Evolutionary conservation across 2,329 filamentous ascomycete species (phyloP).

Genomic region (Nannizziopsis barbatae): DNA sequence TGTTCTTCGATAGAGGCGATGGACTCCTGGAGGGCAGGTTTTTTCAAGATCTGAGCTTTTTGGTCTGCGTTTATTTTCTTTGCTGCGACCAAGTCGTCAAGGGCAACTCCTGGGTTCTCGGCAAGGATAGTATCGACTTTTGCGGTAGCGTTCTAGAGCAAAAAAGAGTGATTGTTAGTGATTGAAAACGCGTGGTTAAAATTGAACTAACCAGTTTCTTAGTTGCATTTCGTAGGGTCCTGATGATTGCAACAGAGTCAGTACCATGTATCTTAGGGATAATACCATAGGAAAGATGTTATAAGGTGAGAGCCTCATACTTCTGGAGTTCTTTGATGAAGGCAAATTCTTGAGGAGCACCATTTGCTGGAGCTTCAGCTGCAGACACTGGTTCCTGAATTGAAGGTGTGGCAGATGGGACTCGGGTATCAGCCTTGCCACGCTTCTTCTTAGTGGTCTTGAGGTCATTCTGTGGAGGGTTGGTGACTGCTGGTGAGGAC

Average conservation of each 20-base stretch:
- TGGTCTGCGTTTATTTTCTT: slow-evolving; percentile 57
- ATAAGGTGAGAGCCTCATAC: slow-evolving; percentile 41
- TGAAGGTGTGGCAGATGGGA: slow-evolving; percentile 28
- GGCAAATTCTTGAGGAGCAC: slow-evolving; percentile 57
- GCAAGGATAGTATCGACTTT: slow-evolving; percentile 51
- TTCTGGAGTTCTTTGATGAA: slow-evolving; percentile 86
- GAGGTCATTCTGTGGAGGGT: slow-evolving; percentile 54
- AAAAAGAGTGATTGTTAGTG: not conserved
- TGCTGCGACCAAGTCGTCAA: slow-evolving; percentile 51
- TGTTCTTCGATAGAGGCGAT: slow-evolving; percentile 51
- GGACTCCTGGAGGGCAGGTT: slow-evolving; percentile 47
- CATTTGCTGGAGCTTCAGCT: slow-evolving; percentile 43
- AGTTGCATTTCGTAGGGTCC: slow-evolving; percentile 79
- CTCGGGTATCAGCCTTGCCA: slow-evolving; percentile 37
- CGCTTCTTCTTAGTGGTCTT: slow-evolving; percentile 59
- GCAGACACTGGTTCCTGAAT: slow-evolving; percentile 44
- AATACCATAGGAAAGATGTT: not conserved
- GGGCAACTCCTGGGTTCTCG: slow-evolving; percentile 48
- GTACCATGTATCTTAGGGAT: slow-evolving; percentile 13
- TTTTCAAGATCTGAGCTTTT: slow-evolving; percentile 52
- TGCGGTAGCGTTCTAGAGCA: slow-evolving; percentile 43
- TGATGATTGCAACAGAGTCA: slow-evolving; percentile 28
- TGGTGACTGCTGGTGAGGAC: slow-evolving; percentile 50
- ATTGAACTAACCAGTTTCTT: slow-evolving; percentile 72
- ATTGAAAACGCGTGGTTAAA: not conserved